Percentiles rank a stretch among this genome's conserved stretches.
Evolutionary conservation across 2,329 filamentous ascomycete species (phyloP).

Genomic region (Penicillium sp.): DNA sequence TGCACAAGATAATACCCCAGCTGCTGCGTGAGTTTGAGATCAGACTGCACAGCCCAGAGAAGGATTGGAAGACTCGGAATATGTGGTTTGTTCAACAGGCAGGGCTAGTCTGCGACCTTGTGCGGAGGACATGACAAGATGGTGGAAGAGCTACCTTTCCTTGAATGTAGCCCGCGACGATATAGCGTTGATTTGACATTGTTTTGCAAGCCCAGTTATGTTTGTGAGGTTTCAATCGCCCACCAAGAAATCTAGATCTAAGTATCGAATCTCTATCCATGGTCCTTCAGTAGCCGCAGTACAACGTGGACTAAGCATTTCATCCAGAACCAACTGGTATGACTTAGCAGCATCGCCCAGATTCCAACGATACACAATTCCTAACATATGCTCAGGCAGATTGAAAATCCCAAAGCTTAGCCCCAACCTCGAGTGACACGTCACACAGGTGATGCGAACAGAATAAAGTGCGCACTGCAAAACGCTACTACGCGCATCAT

Average conservation of each 20-base stretch:
- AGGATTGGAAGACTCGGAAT: constrained; percentile 14
- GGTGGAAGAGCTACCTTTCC: too few species aligned
- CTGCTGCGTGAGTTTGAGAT: constrained; percentile 23
- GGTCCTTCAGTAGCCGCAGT: too few species aligned
- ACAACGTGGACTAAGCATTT: not conserved
- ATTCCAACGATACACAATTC: not conserved
- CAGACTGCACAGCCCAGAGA: constrained; percentile 2
- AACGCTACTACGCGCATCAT: not conserved
- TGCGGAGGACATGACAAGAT: not conserved
- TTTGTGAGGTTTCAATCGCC: too few species aligned
- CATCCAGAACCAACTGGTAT: not conserved
- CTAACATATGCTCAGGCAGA: constrained; percentile 1
- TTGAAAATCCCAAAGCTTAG: constrained; percentile 11
- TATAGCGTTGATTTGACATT: too few species aligned
- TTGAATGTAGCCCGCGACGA: too few species aligned
- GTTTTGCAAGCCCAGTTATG: too few species aligned
- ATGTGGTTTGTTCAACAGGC: constrained; percentile 21
- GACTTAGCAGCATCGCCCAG: not conserved
- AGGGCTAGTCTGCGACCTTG: constrained; percentile 5
- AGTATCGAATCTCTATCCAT: too few species aligned
- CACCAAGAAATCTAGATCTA: too few species aligned
- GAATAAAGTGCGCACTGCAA: not conserved
- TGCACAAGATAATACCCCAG: constrained; percentile 31
- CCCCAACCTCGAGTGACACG: not conserved
- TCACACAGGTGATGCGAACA: not conserved